A percentile compares a stretch with the other conserved stretches of the same genome.
Evolutionary conservation across 306 rosid species (phyloP).

Genomic region (Morella rubra): DNA sequence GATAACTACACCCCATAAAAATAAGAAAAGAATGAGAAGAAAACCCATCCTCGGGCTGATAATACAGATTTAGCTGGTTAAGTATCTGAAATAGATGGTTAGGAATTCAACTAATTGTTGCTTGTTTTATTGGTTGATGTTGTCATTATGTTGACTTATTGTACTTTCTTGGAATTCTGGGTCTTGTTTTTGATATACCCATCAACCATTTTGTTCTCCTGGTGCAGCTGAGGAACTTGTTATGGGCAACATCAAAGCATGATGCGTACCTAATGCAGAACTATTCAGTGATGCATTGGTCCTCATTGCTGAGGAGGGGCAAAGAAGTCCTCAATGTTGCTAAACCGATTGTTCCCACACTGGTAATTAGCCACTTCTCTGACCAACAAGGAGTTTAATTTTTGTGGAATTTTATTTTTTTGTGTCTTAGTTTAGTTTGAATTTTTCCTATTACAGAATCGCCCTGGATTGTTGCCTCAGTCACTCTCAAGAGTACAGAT

Average conservation of each 20-base stretch:
- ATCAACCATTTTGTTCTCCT: slow-evolving; percentile 22
- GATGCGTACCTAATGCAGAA: slow-evolving; percentile 94
- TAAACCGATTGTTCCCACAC: slow-evolving; percentile 63
- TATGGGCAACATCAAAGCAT: slow-evolving; percentile 96
- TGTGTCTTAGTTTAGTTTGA: slow-evolving; percentile 7
- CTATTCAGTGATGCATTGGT: slow-evolving; percentile 93
- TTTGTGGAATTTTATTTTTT: not conserved
- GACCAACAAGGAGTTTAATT: slow-evolving; percentile 1
- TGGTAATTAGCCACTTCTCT: slow-evolving; percentile 46
- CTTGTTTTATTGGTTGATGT: too few species aligned
- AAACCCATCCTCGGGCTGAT: not conserved
- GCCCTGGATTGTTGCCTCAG: slow-evolving; percentile 50
- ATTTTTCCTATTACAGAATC: slow-evolving; percentile 41
- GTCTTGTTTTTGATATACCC: slow-evolving; percentile 31
- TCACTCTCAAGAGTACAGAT: slow-evolving; percentile 83
- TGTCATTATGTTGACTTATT: not conserved
- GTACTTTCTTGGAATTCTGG: slow-evolving; percentile 1
- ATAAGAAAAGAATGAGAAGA: not conserved
- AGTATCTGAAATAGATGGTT: not conserved
- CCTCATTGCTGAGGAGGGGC: slow-evolving; percentile 60
- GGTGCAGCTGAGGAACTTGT: slow-evolving; percentile 79
- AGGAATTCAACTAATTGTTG: not conserved
- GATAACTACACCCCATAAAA: too few species aligned
- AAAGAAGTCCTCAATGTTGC: slow-evolving; percentile 81
- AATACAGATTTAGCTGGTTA: not conserved